Percentiles rank a stretch among this genome's conserved stretches.
Evolutionary conservation across 768 basidiomycete species (phyloP).

Genomic region (Aureoboletus auriporus): DNA sequence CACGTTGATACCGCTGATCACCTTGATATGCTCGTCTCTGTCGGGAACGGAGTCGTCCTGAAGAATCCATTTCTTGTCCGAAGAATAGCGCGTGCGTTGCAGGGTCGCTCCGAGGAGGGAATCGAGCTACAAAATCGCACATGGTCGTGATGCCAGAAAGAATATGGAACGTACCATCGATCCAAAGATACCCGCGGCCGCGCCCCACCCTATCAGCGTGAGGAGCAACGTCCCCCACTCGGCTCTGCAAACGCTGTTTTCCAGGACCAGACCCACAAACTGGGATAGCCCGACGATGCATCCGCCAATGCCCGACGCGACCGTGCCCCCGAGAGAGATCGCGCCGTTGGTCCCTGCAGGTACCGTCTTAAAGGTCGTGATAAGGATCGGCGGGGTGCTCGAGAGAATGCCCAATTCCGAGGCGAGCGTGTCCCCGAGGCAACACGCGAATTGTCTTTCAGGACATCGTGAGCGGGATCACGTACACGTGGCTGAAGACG

Average conservation of each 20-base stretch:
- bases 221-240: slow-evolving; percentile 36
- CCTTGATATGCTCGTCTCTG: slow-evolving; percentile 47
- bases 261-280: slow-evolving; percentile 51
- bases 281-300: slow-evolving; percentile 63
- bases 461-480: not conserved
- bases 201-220: slow-evolving; percentile 55
- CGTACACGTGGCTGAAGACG: slow-evolving; percentile 2
- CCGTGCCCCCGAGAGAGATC: slow-evolving; percentile 70
- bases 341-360: slow-evolving; percentile 93
- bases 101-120: slow-evolving; percentile 85
- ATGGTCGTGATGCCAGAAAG: not conserved
- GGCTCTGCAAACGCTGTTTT: slow-evolving; percentile 53
- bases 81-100: slow-evolving; percentile 74
- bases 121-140: slow-evolving; percentile 53
- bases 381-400: slow-evolving; percentile 58
- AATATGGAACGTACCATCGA: slow-evolving; percentile 54
- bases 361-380: slow-evolving; percentile 72
- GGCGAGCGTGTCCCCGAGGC: slow-evolving; percentile 88
- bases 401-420: slow-evolving; percentile 92
- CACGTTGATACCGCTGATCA: slow-evolving; percentile 60
- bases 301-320: slow-evolving; percentile 73
- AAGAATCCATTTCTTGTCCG: slow-evolving; percentile 55
- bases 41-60: slow-evolving; percentile 44
- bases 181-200: slow-evolving; percentile 67
- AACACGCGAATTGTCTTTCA: slow-evolving; percentile 79